phyloP scores from a whole-genome alignment of 129 eudicot species.

The Helichrysum umbraculigerum region DNA sequence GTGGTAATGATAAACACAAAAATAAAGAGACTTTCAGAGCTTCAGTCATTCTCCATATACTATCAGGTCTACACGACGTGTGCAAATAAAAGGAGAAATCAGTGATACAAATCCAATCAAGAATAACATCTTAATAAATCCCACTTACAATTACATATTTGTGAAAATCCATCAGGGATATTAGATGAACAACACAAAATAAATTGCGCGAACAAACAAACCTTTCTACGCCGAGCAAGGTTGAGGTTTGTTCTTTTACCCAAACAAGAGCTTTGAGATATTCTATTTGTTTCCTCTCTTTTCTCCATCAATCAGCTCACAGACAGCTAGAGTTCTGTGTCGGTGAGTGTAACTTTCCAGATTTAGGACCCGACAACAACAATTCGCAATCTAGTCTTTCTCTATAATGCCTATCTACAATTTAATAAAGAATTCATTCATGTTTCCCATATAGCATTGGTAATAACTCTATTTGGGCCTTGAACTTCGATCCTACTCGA shows the following conservation, averaged over 20 bases:
- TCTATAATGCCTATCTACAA: neutral
- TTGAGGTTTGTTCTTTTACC: slow-evolving; percentile 27
- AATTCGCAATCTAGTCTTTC: slow-evolving; percentile 7
- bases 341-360: slow-evolving; percentile 2
- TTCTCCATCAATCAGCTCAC: slow-evolving; percentile 29
- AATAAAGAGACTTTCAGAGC: slow-evolving; percentile 8
- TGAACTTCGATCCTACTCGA: slow-evolving; percentile 20
- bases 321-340: slow-evolving; percentile 20
- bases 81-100: neutral
- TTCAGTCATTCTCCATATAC: neutral
- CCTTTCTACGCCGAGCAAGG: slow-evolving; percentile 26
- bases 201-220: slow-evolving; percentile 27
- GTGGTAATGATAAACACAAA: neutral
- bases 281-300: slow-evolving; percentile 16
- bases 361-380: slow-evolving; percentile 13
- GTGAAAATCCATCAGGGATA: slow-evolving; percentile 14
- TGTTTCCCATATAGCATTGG: slow-evolving; percentile 11
- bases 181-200: slow-evolving; percentile 9
- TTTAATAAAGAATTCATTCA: neutral
- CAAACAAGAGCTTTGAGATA: slow-evolving; percentile 16
- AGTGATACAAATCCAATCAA: neutral
- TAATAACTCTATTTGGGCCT: slow-evolving; percentile 27
- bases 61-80: slow-evolving; percentile 8
- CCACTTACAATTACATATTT: neutral
- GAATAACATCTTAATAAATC: neutral